These are phyloP conservation scores for Malassezia obtusa DNA, from an alignment of 1,284 basidiomycete species.

Conservation along the genomic window DNA sequence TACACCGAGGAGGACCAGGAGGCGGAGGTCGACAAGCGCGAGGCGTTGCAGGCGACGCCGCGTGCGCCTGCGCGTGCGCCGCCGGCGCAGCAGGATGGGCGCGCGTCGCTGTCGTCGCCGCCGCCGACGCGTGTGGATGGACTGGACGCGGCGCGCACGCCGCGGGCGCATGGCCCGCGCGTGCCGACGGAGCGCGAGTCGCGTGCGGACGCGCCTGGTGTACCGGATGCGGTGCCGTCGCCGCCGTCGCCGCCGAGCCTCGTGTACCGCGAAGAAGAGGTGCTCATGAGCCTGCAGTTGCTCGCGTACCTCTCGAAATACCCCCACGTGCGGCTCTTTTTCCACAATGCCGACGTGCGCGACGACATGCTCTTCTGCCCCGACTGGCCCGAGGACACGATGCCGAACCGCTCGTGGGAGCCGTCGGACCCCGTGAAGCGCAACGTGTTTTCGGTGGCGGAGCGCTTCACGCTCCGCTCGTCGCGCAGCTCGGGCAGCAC, in stretches of 20 bases:
- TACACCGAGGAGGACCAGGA: conserved; percentile 27
- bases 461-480: conserved; percentile 86
- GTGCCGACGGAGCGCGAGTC: neutral
- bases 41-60: conserved; percentile 10
- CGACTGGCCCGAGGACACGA: conserved; percentile 23
- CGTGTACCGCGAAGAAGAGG: conserved; percentile 81
- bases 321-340: conserved; percentile 90
- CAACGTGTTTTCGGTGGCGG: conserved; percentile 78
- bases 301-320: conserved; percentile 96
- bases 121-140: neutral
- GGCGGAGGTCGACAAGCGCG: conserved; percentile 2
- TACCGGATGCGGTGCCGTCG: neutral
- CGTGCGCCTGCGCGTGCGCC: neutral
- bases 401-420: conserved; percentile 35
- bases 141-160: neutral
- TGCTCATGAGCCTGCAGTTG: conserved; percentile 78
- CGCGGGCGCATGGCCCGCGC: neutral
- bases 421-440: conserved; percentile 45
- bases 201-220: neutral
- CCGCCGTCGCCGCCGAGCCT: neutral
- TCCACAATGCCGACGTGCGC: conserved; percentile 56
- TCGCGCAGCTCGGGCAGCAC: conserved; percentile 55
- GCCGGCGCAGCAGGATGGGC: no score
- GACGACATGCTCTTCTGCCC: conserved; percentile 26
- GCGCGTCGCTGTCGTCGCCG: conserved; percentile 2